Evolutionary conservation across 768 basidiomycete genomes (phyloP).

Genomic region (Sporobolomyces roseus): DNA sequence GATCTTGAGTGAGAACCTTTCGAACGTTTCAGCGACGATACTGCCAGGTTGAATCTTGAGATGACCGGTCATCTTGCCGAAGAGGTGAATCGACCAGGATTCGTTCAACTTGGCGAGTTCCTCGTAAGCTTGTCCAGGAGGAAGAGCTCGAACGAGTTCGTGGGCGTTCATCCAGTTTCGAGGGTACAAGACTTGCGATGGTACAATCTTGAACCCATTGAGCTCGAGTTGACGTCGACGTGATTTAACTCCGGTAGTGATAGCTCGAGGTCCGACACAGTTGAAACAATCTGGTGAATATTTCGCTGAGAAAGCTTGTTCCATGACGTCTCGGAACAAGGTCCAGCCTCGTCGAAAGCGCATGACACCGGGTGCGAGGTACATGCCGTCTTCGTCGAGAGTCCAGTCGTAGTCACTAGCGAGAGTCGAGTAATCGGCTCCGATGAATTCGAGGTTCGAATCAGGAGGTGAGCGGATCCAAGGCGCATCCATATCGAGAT

Average conservation of each 20-base stretch:
- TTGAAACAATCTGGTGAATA: constrained; percentile 33
- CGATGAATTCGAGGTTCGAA: constrained; percentile 36
- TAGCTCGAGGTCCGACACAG: constrained; percentile 34
- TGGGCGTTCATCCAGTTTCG: constrained; percentile 30
- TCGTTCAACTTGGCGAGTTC: constrained; percentile 15
- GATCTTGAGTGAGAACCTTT: constrained; percentile 22
- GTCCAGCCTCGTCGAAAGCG: constrained; percentile 34
- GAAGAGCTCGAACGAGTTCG: constrained; percentile 30
- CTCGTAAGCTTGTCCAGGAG: constrained; percentile 9
- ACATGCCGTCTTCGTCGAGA: constrained; percentile 40
- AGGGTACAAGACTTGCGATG: constrained; percentile 31
- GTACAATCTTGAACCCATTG: constrained; percentile 22
- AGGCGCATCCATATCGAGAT: constrained; percentile 35
- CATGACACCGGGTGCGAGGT: constrained; percentile 36
- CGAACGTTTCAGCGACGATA: constrained; percentile 29
- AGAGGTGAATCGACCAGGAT: constrained; percentile 36
- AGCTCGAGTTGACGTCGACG: constrained; percentile 28
- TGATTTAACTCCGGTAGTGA: constrained; percentile 18
- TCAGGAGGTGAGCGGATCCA: constrained; percentile 30
- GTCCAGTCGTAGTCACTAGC: constrained; percentile 34
- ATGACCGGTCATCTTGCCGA: constrained; percentile 39
- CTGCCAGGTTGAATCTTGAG: constrained; percentile 32
- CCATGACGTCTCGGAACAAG: constrained; percentile 34
- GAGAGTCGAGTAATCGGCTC: constrained; percentile 29
- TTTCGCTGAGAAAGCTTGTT: constrained; percentile 26